Base-by-base conservation (phyloP, 331 rosid genomes). In the Rhamnella rubrinervis region DNA sequence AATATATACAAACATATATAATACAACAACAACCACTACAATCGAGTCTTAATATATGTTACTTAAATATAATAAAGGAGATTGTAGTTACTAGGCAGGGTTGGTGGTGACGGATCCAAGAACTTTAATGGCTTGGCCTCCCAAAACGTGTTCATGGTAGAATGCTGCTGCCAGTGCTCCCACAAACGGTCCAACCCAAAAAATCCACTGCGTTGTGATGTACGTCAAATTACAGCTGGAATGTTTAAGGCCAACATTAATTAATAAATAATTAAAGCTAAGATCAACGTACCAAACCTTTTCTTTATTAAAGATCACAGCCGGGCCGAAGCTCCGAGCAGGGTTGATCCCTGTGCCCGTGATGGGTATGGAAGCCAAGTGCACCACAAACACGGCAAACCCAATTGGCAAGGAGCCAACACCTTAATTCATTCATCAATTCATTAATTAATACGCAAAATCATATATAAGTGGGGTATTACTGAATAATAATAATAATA, bases 291-390 rank as follows among this genome's bases (percentile, higher is more conserved):
- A 49, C 47, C 47, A n/a, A 38, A 61, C 20, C 18, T 17, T 61
- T 18, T 61, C 59, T 4, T 61, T 31, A 44, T 61, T 10, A 26
- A 28, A 61, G 10, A 61, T 37, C 14, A 35, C 49, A 38, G 47
- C 65, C 1, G 65, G 44, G 8, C 59, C 59, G 11, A 55, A 55
- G 23, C 59, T 55, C 23, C 59, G 20, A 49, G 53, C 53, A 12
- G 53, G 53, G 53, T 49, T 61, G 40, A 59, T 59, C 1, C 63
- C 41, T 5, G 63, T 59, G 19, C 44, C 63, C 6, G 63, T 59
- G 14, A 59, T 31, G 44, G 63, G 63, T 5, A 59, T 59, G 40
- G 44, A 28, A 17, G 44, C 63, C 63, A 59, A 59, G 19, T 59
- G 63, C 38, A 59, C 63, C 44, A 31, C 4, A 16, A 59, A 59